Base-by-base conservation (phyloP, 2,329 filamentous ascomycete genomes). In the Botrytis galanthina region DNA sequence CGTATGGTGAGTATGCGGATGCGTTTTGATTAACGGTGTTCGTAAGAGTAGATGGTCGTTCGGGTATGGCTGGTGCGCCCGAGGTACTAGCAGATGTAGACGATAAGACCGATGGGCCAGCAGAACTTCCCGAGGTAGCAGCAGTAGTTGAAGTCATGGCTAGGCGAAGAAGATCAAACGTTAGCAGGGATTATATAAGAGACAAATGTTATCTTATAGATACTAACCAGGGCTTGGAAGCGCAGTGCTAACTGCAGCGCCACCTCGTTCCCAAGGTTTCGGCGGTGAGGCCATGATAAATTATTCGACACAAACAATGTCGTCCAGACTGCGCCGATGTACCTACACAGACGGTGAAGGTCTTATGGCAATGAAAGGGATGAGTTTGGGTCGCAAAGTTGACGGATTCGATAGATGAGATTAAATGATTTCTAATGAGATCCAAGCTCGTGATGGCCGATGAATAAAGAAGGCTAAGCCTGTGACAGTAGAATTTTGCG, bases 201-300 rank as follows among this genome's bases (percentile, higher is more conserved):
- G 42, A 66, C 64, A 74, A 75, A 70, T 20, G 29, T 29, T 32
- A 42, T 46, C 39, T 57, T 37, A 18, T 14, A 42, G 48, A 74
- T 67, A 80, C 79, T 73, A 75, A 81, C 80, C 79, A 75, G 76
- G 74, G 72, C 74, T 79, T 77, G 77, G 74, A 72, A 77, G 76
- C 44, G 75, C 77, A 51, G 72, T 78, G 75, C 76, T 73, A 70
- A 76, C 75, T 57, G 75, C 77, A 61, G 71, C 76, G 73, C 77
- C 78, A 83, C 91, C 92, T 83, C 92, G 89, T 85, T 99, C 96
- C 96, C 96, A 99, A 64, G 96, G 96, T 85, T 99, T 99, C 73
- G 96, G 96, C 81, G 96, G 96, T 83, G 95, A 98, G 76, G 88
- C 88, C 87, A 90, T 90, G 20, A 76, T 73, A 78, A 81, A 46